phyloP scores from a whole-genome alignment of 2,329 filamentous ascomycete genomes.

The Aspergillaceae sp. region DNA sequence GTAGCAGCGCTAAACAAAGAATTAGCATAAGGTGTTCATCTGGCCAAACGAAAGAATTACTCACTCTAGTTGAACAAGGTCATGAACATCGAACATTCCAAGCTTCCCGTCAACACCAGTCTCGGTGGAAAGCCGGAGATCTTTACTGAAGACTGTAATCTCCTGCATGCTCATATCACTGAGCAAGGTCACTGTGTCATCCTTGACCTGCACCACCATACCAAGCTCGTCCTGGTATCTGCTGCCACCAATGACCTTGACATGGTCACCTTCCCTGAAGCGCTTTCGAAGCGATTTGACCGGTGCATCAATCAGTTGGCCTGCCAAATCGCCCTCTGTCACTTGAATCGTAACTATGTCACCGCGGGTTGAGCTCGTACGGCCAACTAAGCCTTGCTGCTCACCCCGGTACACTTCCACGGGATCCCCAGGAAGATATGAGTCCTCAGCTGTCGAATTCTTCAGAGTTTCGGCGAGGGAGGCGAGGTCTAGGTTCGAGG shows the following conservation, averaged over 20 bases:
- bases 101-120: slow-evolving; percentile 72
- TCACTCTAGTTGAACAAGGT: slow-evolving; percentile 85
- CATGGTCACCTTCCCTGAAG: slow-evolving; percentile 89
- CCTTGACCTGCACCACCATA: slow-evolving; percentile 88
- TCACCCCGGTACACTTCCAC: slow-evolving; percentile 95
- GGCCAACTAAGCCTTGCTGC: slow-evolving; percentile 83
- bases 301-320: slow-evolving; percentile 84
- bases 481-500: slow-evolving; percentile 85
- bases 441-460: slow-evolving; percentile 68
- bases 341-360: slow-evolving; percentile 89
- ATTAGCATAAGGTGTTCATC: slow-evolving; percentile 18
- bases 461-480: slow-evolving; percentile 85
- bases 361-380: slow-evolving; percentile 73
- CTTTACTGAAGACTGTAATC: slow-evolving; percentile 96
- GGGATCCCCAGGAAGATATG: slow-evolving; percentile 87
- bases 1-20: slow-evolving; percentile 56
- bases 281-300: slow-evolving; percentile 86
- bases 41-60: slow-evolving; percentile 20
- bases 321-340: slow-evolving; percentile 69
- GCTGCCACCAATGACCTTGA: slow-evolving; percentile 96
- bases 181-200: slow-evolving; percentile 85
- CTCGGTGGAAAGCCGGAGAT: slow-evolving; percentile 85
- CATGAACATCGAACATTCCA: slow-evolving; percentile 86
- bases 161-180: slow-evolving; percentile 89
- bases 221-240: slow-evolving; percentile 91